phyloP scores from a whole-genome alignment of 805 yeast genomes.

The Komagataella phaffii region DNA sequence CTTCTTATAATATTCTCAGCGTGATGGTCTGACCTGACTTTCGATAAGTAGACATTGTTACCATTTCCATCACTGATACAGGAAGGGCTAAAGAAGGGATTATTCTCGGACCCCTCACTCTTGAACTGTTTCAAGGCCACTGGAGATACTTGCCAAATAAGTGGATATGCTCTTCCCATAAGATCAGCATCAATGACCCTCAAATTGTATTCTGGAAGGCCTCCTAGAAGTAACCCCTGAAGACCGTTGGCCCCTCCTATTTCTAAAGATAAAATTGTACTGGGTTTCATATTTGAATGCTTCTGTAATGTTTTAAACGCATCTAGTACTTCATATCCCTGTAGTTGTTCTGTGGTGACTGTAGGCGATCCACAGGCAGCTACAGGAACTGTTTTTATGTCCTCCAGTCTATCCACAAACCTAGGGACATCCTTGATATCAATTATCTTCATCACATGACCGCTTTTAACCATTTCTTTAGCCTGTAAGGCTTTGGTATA shows the following conservation, averaged over 20 bases:
- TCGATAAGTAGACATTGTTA: conserved; percentile 13
- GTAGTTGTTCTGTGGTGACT: conserved; percentile 27
- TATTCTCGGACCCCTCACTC: conserved; percentile 1
- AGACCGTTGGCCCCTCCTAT: conserved; percentile 33
- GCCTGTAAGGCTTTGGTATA: conserved; percentile 23
- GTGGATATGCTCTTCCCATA: conserved; percentile 38
- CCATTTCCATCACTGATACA: conserved; percentile 23
- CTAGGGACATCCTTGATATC: conserved; percentile 18
- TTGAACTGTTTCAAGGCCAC: conserved; percentile 7
- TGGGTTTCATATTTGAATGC: conserved; percentile 15
- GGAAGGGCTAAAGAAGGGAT: conserved; percentile 14
- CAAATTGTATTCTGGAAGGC: conserved; percentile 12
- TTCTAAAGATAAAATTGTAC: conserved; percentile 23
- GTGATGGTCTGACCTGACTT: conserved; percentile 16
- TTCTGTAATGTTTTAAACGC: conserved; percentile 17
- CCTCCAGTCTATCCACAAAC: conserved; percentile 9
- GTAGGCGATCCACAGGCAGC: conserved; percentile 30
- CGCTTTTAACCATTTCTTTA: conserved; percentile 19
- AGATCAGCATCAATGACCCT: conserved; percentile 27
- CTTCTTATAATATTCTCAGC: conserved; percentile 27
- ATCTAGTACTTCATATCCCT: conserved; percentile 22
- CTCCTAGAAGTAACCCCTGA: conserved; percentile 13
- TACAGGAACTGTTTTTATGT: conserved; percentile 19
- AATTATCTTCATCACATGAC: conserved; percentile 20
- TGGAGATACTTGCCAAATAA: conserved; percentile 26